Evolutionary conservation across 441 rosid genomes (phyloP).

Genomic region (Omphalea diandra): DNA sequence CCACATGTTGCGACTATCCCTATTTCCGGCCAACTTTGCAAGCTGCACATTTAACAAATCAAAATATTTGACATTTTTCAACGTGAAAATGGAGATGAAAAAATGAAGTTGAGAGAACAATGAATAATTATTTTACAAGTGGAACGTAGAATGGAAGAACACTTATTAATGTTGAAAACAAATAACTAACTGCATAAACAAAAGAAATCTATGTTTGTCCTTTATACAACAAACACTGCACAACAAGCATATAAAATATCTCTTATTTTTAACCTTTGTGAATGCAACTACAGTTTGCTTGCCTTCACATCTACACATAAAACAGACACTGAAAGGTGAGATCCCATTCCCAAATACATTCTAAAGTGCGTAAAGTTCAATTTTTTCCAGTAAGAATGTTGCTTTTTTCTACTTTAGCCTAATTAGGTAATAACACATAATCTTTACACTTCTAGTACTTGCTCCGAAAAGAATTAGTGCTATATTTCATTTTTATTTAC

Average conservation of each 20-base stretch:
- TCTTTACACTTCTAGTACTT: too few relatives aligned
- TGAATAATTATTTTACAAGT: not conserved
- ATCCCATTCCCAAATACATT: not conserved
- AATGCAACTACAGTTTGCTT: not conserved
- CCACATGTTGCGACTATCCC: slow-evolving; percentile 95
- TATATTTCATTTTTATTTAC: too few relatives aligned
- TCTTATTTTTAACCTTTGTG: not conserved
- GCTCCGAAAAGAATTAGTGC: too few relatives aligned
- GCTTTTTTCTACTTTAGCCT: too few relatives aligned
- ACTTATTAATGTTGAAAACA: not conserved
- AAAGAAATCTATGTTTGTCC: not conserved
- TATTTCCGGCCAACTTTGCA: slow-evolving; percentile 86
- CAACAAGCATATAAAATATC: not conserved
- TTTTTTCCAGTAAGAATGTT: not conserved
- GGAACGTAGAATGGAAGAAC: not conserved
- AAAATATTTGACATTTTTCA: slow-evolving; percentile 10
- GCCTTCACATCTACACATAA: not conserved
- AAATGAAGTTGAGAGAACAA: not conserved
- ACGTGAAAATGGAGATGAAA: not conserved
- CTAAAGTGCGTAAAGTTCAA: not conserved
- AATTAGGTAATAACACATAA: too few relatives aligned
- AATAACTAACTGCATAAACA: not conserved
- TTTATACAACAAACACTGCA: not conserved
- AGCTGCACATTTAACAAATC: slow-evolving; percentile 54
- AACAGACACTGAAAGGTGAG: not conserved